phyloP scores from a whole-genome alignment of 345 rosid species.

The Hibiscus trionum region DNA sequence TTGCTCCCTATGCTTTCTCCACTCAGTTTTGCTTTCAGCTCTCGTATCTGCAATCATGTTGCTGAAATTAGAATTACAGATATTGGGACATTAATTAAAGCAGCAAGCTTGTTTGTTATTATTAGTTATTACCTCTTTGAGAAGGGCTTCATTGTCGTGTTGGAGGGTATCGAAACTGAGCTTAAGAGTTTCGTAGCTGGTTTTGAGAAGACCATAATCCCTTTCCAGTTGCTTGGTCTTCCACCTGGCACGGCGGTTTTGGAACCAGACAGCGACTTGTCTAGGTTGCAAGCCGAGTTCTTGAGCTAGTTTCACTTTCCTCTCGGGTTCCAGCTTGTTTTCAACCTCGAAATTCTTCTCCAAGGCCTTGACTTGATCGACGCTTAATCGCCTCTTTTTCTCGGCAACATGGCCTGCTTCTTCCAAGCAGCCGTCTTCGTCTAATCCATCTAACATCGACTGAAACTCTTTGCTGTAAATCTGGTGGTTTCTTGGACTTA shows the following conservation, averaged over 20 bases:
- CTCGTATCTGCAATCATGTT: conserved; percentile 47
- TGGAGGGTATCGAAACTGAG: conserved; percentile 53
- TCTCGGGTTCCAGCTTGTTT: conserved; percentile 82
- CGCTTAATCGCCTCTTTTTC: conserved; percentile 74
- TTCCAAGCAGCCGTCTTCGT: conserved; percentile 70
- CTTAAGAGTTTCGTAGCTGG: conserved; percentile 54
- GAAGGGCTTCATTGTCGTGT: conserved; percentile 67
- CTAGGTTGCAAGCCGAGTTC: conserved; percentile 81
- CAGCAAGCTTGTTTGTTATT: no score
- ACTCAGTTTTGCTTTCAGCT: conserved; percentile 61
- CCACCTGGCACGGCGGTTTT: conserved; percentile 88
- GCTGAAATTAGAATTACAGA: background rate
- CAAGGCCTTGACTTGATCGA: conserved; percentile 75
- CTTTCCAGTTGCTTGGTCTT: conserved; percentile 75
- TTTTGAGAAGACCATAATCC: conserved; percentile 56
- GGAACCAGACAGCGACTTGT: conserved; percentile 91
- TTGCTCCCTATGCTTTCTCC: conserved; percentile 53
- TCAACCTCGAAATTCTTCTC: conserved; percentile 82
- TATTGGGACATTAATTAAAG: no score
- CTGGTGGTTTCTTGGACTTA: conserved; percentile 49
- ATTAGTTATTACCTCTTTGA: conserved; percentile 53
- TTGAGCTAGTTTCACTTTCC: conserved; percentile 70
- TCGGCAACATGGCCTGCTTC: conserved; percentile 56
- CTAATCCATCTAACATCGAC: conserved; percentile 73
- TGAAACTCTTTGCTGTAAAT: conserved; percentile 57